Base-by-base conservation (phyloP, 2,329 filamentous ascomycete genomes). In the Beauveria rudraprayagi region DNA sequence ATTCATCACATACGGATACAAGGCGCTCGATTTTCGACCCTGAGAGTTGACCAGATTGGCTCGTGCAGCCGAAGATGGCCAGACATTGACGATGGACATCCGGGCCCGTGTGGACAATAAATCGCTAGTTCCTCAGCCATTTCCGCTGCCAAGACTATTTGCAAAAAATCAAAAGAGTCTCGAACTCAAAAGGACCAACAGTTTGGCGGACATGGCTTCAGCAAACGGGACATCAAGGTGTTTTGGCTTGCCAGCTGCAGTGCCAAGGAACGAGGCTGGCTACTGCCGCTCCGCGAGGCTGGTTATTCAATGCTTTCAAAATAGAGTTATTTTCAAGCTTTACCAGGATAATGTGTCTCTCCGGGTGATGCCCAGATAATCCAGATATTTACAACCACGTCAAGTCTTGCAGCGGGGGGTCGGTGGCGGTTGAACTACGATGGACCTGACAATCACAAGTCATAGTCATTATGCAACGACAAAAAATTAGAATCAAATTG, bases 251-350 rank as follows among this genome's bases (percentile, higher is more conserved):
- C 24, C 37, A 51, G 56, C 56, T 30, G 22, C 34, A 22, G 47
- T 59, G 56, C 56, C 56, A 59, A 59, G 56, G 22, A 28, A 17
- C 43, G 48, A 40, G 56, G 37, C 47, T 30, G n/a, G 47, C 8
- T 59, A 22, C 14, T 43, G 40, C 37, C 4, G 17, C 24, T 26
- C 56, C 47, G 52, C 43, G 48, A 40, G 56, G 37, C 47, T 30
- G n/a, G 47, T 11, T 34, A 30, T n/a, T 37, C 9, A 10, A 24
- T 5, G 24, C 47, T 34, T 51, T 41, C 16, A 22, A 24, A 44
- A 44, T 59, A 59, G 37, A 59, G 56, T 59, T 59, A 52, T 34
- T 59, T 59, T 52, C 34, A 59, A 59, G 30, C 48, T 59, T 30
- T 44, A 37, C 5, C 11, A 26, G 24, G 24, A 37, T 14, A 37